Conservation (phyloP, 2,329 filamentous ascomycete genomes). For the Chrysoporthe cubensis region DNA sequence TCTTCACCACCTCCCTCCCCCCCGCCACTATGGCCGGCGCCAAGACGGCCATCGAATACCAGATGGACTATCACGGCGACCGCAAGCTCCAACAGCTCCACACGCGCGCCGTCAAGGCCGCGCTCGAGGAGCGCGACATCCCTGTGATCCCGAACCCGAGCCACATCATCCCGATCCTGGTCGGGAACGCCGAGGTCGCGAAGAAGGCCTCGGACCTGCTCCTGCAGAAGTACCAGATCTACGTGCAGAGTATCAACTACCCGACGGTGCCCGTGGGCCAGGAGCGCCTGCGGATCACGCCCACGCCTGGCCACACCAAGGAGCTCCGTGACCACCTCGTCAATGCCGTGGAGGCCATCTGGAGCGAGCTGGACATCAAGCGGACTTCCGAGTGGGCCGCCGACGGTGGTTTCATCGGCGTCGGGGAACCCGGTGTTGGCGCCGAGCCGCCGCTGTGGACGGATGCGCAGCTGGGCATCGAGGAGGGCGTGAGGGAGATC, state of each 20-base stretch:
- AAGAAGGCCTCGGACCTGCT: slow-evolving; percentile 92
- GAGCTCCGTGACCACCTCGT: slow-evolving; percentile 86
- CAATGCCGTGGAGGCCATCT: slow-evolving; percentile 82
- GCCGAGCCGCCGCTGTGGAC: slow-evolving; percentile 84
- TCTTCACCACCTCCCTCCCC: slow-evolving; percentile 96
- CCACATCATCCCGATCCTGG: slow-evolving; percentile 92
- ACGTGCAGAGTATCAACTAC: slow-evolving; percentile 99
- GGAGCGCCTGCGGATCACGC: slow-evolving; percentile 93
- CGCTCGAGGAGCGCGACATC: slow-evolving; percentile 77
- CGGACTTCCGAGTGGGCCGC: slow-evolving; percentile 90
- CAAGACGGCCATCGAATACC: slow-evolving; percentile 89
- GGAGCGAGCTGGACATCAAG: slow-evolving; percentile 86
- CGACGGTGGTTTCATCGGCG: slow-evolving; percentile 91
- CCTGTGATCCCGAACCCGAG: slow-evolving; percentile 97
- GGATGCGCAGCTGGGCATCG: slow-evolving; percentile 81
- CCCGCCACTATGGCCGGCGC: slow-evolving; percentile 97
- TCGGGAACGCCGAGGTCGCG: slow-evolving; percentile 90
- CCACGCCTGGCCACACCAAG: slow-evolving; percentile 88
- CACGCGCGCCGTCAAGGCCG: slow-evolving; percentile 90
- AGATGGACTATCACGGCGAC: slow-evolving; percentile 82
- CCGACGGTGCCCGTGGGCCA: slow-evolving; percentile 98
- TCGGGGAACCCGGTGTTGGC: slow-evolving; percentile 71
- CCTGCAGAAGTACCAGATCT: slow-evolving; percentile 87
- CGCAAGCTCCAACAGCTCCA: slow-evolving; percentile 93
- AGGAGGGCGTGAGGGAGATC: slow-evolving; percentile 67